phyloP scores from a whole-genome alignment of 2,329 filamentous ascomycete genomes.

The Cladosporium phlei region DNA sequence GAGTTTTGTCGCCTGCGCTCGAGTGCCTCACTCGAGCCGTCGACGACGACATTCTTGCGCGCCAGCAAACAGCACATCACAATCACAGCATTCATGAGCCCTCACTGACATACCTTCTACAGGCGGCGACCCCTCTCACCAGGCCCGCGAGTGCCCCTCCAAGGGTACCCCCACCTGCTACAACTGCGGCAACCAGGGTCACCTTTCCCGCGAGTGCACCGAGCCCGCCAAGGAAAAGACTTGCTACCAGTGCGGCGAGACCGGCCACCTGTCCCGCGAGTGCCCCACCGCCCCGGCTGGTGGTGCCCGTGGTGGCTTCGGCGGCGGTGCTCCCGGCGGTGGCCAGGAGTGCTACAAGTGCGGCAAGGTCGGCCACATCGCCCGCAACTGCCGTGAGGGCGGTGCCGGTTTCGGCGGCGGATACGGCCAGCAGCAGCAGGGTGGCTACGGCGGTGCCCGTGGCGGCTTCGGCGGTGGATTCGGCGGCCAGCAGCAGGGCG shows the following conservation, averaged over 20 bases:
- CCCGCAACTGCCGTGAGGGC: slow-evolving; percentile 76
- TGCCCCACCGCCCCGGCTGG: slow-evolving; percentile 53
- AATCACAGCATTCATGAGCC: not conserved
- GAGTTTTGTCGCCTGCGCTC: not conserved
- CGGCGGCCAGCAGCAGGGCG: slow-evolving; percentile 38
- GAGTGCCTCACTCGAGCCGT: no score
- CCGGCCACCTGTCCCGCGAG: slow-evolving; percentile 89
- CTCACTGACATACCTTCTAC: slow-evolving; percentile 7
- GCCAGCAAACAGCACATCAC: not conserved
- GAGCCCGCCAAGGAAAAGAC: slow-evolving; percentile 80
- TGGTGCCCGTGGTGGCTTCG: slow-evolving; percentile 38
- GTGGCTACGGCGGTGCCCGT: slow-evolving; percentile 38
- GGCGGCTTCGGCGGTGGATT: slow-evolving; percentile 47
- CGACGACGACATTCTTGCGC: no score
- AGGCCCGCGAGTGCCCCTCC: slow-evolving; percentile 48
- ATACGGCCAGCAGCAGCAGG: slow-evolving; percentile 41
- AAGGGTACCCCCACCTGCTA: slow-evolving; percentile 45
- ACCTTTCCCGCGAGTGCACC: slow-evolving; percentile 75
- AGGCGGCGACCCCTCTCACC: slow-evolving; percentile 48
- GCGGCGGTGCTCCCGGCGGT: slow-evolving; percentile 37
- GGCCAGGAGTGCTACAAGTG: slow-evolving; percentile 79
- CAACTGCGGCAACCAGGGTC: slow-evolving; percentile 45
- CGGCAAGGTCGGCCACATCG: slow-evolving; percentile 92
- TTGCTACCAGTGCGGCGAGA: slow-evolving; percentile 69
- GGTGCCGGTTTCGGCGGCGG: slow-evolving; percentile 48